Percentiles rank a stretch among this genome's conserved stretches.
Evolutionary conservation across 345 rosid genomes (phyloP).

Genomic region (Brassica rapa): DNA sequence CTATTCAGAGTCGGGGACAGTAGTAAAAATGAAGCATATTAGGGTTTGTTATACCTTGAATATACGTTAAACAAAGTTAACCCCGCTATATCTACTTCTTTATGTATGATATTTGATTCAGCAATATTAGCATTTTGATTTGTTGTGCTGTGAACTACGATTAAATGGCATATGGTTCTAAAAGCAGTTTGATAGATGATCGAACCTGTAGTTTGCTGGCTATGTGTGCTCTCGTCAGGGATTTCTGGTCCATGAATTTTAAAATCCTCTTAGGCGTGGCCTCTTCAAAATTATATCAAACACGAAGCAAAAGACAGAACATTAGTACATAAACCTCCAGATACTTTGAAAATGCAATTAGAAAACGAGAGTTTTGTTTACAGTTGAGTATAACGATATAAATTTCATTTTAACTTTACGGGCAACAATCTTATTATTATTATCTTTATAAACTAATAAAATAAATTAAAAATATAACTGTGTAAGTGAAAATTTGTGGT

Average conservation of each 20-base stretch:
- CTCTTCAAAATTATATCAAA: conserved; percentile 44
- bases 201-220: conserved; percentile 77
- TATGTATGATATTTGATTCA: not conserved
- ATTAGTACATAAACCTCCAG: not conserved
- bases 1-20: not conserved
- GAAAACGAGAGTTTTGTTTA: not conserved
- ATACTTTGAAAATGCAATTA: not conserved
- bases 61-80: not conserved
- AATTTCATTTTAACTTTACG: not conserved
- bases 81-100: not conserved
- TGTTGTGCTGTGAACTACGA: not conserved
- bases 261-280: conserved; percentile 68
- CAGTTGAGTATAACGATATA: not conserved
- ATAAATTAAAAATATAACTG: not conserved
- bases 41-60: not conserved
- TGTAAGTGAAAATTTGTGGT: not conserved
- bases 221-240: conserved; percentile 55
- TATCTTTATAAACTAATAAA: not conserved
- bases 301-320: not conserved
- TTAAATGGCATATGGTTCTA: not conserved
- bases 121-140: not conserved
- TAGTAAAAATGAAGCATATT: not conserved
- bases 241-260: conserved; percentile 53
- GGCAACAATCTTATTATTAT: not conserved
- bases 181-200: not conserved